These are phyloP conservation scores for Podospora pseudocomata DNA, from an alignment of 495 filamentous ascomycete genomes.

Conservation along the genomic window DNA sequence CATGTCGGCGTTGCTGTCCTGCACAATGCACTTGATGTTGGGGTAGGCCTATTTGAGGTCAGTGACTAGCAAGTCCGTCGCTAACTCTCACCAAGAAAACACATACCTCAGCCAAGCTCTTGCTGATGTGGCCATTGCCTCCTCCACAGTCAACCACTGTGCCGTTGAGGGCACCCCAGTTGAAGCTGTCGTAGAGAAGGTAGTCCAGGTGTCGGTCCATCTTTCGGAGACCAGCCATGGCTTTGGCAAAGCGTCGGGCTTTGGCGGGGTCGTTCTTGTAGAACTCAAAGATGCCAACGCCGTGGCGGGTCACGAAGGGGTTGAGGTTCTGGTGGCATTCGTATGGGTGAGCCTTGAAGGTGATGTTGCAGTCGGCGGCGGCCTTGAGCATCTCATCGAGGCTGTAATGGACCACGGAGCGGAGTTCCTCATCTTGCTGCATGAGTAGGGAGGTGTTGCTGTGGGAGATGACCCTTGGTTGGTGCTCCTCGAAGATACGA, in stretches of 20 bases:
- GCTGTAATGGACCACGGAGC: neutral
- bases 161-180: neutral
- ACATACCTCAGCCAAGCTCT: neutral
- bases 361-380: neutral
- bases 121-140: neutral
- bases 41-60: neutral
- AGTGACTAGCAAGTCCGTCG: neutral
- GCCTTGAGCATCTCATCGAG: conserved; percentile 1
- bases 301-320: neutral
- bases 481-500: neutral
- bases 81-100: neutral
- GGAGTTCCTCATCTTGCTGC: neutral
- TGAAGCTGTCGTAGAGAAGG: conserved; percentile 1
- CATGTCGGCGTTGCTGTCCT: conserved; percentile 1
- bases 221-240: neutral
- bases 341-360: neutral
- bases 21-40: neutral
- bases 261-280: conserved; percentile 1
- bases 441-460: neutral
- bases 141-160: neutral
- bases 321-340: neutral
- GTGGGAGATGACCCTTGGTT: neutral
- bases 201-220: conserved; percentile 1
- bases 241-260: neutral
- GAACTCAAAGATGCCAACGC: neutral